Evolutionary conservation across 345 rosid species (phyloP).

Genomic region (Excoecaria agallocha): DNA sequence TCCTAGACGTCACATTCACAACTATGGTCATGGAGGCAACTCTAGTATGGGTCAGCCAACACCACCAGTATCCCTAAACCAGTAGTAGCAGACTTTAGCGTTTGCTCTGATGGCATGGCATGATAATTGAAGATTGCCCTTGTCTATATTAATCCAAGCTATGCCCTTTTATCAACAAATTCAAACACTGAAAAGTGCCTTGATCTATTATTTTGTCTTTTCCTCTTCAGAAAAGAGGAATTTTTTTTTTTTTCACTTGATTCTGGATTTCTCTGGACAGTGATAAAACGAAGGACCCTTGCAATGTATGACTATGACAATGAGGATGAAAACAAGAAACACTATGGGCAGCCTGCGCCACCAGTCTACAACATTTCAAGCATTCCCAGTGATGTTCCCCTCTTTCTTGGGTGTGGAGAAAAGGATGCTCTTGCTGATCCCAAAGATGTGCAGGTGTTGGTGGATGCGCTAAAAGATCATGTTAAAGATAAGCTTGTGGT

Average conservation of each 20-base stretch:
- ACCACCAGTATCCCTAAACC: too few relatives aligned
- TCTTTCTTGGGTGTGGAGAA: conserved; percentile 24
- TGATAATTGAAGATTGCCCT: too few relatives aligned
- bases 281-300: neutral
- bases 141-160: too few relatives aligned
- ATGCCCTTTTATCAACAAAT: too few relatives aligned
- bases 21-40: too few relatives aligned
- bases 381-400: conserved; percentile 20
- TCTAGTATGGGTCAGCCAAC: too few relatives aligned
- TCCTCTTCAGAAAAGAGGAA: neutral
- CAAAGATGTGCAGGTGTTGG: conserved; percentile 17
- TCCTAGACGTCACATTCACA: too few relatives aligned
- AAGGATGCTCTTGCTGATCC: conserved; percentile 21
- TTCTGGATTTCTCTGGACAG: conserved; percentile 7
- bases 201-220: too few relatives aligned
- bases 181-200: too few relatives aligned
- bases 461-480: conserved; percentile 19
- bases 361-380: conserved; percentile 14
- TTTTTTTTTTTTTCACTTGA: neutral
- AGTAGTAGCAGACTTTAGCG: too few relatives aligned
- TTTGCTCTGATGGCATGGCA: too few relatives aligned
- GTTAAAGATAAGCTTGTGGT: conserved; percentile 19
- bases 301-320: conserved; percentile 12
- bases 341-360: conserved; percentile 15
- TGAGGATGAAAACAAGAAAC: conserved; percentile 3